Conservation (phyloP, 257 asterid genomes). For the Capsicum chinense region DNA sequence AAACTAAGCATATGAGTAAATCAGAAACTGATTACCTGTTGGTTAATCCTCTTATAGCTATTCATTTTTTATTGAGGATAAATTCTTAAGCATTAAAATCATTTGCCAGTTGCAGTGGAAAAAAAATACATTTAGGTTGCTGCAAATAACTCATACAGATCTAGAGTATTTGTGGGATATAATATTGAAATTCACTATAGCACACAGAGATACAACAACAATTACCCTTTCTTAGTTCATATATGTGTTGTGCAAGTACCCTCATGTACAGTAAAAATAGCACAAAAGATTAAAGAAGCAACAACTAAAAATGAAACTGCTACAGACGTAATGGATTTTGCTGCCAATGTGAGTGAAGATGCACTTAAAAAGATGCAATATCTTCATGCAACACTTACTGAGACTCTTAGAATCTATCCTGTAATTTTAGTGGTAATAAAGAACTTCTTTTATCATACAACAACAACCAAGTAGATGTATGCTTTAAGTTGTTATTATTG, state of each 20-base stretch:
- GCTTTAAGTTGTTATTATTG: not conserved
- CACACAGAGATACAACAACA: slow-evolving; percentile 64
- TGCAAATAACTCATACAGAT: slow-evolving; percentile 42
- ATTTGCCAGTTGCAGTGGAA: slow-evolving; percentile 44
- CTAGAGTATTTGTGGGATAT: slow-evolving; percentile 57
- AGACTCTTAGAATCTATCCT: slow-evolving; percentile 65
- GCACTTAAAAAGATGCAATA: too few species aligned
- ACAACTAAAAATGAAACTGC: too few species aligned
- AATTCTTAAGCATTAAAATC: slow-evolving; percentile 23
- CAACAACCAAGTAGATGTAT: too few species aligned
- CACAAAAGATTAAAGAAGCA: slow-evolving; percentile 38
- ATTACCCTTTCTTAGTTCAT: slow-evolving; percentile 58
- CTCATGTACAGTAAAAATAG: slow-evolving; percentile 53
- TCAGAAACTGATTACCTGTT: slow-evolving; percentile 27
- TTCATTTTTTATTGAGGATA: not conserved
- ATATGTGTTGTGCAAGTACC: slow-evolving; percentile 59
- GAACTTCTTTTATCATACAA: too few species aligned
- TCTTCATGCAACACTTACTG: slow-evolving; percentile 46
- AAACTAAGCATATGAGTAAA: too few species aligned
- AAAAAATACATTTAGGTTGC: slow-evolving; percentile 61
- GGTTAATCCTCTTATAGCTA: slow-evolving; percentile 29
- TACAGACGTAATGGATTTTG: too few species aligned
- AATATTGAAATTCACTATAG: slow-evolving; percentile 57
- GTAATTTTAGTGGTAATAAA: slow-evolving; percentile 43
- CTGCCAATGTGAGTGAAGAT: too few species aligned